Percentiles rank a stretch among this genome's conserved stretches.
Conservation (phyloP, 148 eudicot genomes). For the Amaranthus palmeri region DNA sequence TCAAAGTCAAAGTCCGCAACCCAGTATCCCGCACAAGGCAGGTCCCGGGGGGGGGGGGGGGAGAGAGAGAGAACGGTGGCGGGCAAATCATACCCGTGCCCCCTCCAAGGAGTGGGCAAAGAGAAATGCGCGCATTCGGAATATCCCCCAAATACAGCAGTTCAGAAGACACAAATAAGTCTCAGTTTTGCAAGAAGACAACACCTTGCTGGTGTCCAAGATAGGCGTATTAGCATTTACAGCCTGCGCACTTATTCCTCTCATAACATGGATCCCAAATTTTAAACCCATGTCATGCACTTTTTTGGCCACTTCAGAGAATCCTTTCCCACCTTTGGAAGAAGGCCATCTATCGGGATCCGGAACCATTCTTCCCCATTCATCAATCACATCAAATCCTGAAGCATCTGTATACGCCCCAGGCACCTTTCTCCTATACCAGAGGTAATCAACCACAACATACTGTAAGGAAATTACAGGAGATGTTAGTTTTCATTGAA, state of each 20-base stretch:
- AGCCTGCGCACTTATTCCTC: constrained; percentile 87
- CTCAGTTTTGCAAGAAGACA: background rate
- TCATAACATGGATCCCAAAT: constrained; percentile 97
- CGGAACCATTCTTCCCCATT: constrained; percentile 96
- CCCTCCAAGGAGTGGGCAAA: too few species aligned
- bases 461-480: constrained; percentile 42
- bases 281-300: constrained; percentile 93
- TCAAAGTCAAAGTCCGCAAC: too few species aligned
- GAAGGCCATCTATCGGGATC: constrained; percentile 97
- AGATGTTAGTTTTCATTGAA: background rate
- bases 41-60: too few species aligned
- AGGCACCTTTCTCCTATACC: constrained; percentile 81
- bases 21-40: too few species aligned
- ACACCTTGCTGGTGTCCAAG: constrained; percentile 73
- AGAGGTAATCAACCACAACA: constrained; percentile 95
- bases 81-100: too few species aligned
- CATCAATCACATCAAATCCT: constrained; percentile 87
- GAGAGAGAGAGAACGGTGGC: too few species aligned
- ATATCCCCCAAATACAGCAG: background rate
- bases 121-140: too few species aligned
- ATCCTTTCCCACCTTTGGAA: constrained; percentile 74
- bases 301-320: constrained; percentile 60
- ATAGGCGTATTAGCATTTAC: constrained; percentile 79
- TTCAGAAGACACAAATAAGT: background rate
- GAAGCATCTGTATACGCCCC: constrained; percentile 71